Percentiles rank a stretch among this genome's conserved stretches.
Conservation (phyloP, 73 alveolate genomes). For the Blepharisma japonicum region DNA sequence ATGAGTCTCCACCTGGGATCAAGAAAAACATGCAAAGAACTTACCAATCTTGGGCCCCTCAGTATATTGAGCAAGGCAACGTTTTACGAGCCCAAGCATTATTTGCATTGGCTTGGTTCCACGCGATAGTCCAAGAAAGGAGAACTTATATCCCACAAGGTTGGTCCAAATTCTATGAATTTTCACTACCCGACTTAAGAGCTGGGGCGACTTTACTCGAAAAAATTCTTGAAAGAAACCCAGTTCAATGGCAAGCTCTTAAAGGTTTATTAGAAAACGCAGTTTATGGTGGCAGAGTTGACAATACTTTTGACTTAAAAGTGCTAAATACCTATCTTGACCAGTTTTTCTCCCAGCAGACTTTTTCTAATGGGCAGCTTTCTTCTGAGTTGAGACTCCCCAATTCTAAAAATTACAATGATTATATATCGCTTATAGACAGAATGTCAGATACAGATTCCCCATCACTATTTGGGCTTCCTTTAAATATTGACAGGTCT, state of each 20-base stretch:
- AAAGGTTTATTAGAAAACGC: constrained; percentile 98
- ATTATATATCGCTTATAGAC: constrained; percentile 79
- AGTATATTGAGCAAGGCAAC: constrained; percentile 77
- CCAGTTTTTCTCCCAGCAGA: constrained; percentile 83
- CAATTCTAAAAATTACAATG: constrained; percentile 64
- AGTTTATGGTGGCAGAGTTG: constrained; percentile 99
- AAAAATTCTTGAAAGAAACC: constrained; percentile 59
- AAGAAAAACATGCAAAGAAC: constrained; percentile 98
- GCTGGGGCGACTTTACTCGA: constrained; percentile 88
- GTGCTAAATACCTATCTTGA: constrained; percentile 96
- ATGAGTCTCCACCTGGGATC: constrained; percentile 99
- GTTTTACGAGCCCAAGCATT: constrained; percentile 88
- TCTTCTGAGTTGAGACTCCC: constrained; percentile 61
- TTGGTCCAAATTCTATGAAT: constrained; percentile 99
- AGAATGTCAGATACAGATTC: constrained; percentile 95
- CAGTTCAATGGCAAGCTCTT: constrained; percentile 95
- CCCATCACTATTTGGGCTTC: constrained; percentile 99
- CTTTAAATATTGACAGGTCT: constrained; percentile 97
- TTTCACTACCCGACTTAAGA: constrained; percentile 97
- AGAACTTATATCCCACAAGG: constrained; percentile 99
- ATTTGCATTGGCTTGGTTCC: constrained; percentile 98
- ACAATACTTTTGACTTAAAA: constrained; percentile 96
- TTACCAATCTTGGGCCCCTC: constrained; percentile 79
- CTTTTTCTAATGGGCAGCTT: constrained; percentile 61
- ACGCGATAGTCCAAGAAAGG: constrained; percentile 99